Conservation (phyloP, 805 yeast species). For the Millerozyma miso region DNA sequence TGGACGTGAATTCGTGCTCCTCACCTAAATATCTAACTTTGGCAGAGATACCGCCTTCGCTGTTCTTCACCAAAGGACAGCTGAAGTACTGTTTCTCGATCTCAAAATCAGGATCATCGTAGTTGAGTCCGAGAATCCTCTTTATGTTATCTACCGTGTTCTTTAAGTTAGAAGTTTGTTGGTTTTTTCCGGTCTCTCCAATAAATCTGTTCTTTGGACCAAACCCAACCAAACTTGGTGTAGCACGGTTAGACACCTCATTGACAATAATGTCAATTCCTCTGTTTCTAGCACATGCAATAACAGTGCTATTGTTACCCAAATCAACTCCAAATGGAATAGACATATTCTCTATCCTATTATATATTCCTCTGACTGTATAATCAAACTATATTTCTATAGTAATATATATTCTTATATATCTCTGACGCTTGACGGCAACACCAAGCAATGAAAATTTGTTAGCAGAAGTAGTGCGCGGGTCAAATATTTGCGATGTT, state of each 20-base stretch:
- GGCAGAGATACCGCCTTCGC: slow-evolving; percentile 75
- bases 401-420: slow-evolving; percentile 4
- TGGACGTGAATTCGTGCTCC: slow-evolving; percentile 72
- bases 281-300: slow-evolving; percentile 95
- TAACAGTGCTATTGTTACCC: slow-evolving; percentile 90
- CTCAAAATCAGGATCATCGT: slow-evolving; percentile 70
- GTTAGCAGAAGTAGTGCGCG: neutral
- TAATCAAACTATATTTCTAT: slow-evolving; percentile 1
- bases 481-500: neutral
- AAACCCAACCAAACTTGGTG: slow-evolving; percentile 89
- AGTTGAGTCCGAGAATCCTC: slow-evolving; percentile 81
- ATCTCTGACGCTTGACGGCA: neutral
- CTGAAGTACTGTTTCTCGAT: slow-evolving; percentile 73
- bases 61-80: slow-evolving; percentile 62
- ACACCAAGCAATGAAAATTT: neutral
- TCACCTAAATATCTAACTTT: slow-evolving; percentile 82
- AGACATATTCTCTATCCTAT: slow-evolving; percentile 52
- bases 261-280: slow-evolving; percentile 98
- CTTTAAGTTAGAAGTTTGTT: slow-evolving; percentile 93
- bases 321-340: slow-evolving; percentile 97
- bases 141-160: slow-evolving; percentile 94
- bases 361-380: slow-evolving; percentile 3
- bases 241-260: slow-evolving; percentile 96
- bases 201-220: slow-evolving; percentile 84
- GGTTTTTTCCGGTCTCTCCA: slow-evolving; percentile 95